phyloP scores from a whole-genome alignment of 1,139 yeast genomes.

The Keqinozyma sinolaborantium region DNA sequence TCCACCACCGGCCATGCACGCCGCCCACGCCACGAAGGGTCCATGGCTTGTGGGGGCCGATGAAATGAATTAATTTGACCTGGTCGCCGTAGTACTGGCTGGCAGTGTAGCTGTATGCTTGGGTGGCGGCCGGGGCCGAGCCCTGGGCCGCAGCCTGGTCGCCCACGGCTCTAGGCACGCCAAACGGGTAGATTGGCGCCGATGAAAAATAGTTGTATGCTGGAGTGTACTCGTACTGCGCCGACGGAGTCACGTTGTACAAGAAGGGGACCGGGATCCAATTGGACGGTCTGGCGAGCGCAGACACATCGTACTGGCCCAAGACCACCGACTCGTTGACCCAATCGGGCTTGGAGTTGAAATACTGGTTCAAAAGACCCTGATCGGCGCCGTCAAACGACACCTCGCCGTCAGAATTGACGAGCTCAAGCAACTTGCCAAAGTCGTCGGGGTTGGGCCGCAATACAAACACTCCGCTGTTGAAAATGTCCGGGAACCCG shows the following conservation, averaged over 20 bases:
- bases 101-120: constrained; percentile 24
- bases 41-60: constrained; percentile 89
- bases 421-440: constrained; percentile 37
- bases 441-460: constrained; percentile 53
- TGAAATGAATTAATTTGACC: constrained; percentile 72
- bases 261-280: constrained; percentile 78
- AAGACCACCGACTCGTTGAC: constrained; percentile 16
- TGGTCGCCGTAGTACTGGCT: constrained; percentile 19
- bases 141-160: constrained; percentile 3
- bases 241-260: constrained; percentile 81
- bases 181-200: constrained; percentile 5
- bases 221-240: constrained; percentile 81
- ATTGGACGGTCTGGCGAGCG: constrained; percentile 17
- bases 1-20: constrained; percentile 42
- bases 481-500: constrained; percentile 96
- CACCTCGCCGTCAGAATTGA: constrained; percentile 23
- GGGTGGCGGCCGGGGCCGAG: constrained; percentile 15
- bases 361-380: constrained; percentile 82
- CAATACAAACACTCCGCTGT: constrained; percentile 78
- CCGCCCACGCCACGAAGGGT: constrained; percentile 16
- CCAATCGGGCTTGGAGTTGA: constrained; percentile 50
- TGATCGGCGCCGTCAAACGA: constrained; percentile 97
- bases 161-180: constrained; percentile 2
- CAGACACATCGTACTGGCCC: constrained; percentile 6
- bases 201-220: constrained; percentile 61